A percentile compares a stretch with the other conserved stretches of the same genome.
phyloP scores from a whole-genome alignment of 1,139 yeast species.

The Candida mesenterica region DNA sequence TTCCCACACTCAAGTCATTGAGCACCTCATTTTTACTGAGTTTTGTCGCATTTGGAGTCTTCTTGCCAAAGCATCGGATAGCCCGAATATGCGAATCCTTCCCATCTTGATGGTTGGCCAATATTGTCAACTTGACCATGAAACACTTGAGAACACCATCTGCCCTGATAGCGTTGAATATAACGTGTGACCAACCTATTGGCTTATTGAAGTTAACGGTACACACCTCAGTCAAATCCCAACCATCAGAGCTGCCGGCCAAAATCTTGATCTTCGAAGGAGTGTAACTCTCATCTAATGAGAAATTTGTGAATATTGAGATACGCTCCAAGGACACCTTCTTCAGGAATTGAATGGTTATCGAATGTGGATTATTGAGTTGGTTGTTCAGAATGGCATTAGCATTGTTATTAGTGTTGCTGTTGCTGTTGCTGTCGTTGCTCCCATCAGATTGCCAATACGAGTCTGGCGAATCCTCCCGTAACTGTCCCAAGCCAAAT shows the following conservation, averaged over 20 bases:
- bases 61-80: constrained; percentile 52
- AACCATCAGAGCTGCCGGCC: constrained; percentile 81
- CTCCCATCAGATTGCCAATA: constrained; percentile 97
- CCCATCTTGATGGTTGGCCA: constrained; percentile 91
- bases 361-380: constrained; percentile 74
- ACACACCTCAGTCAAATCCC: constrained; percentile 77
- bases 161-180: constrained; percentile 59
- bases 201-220: constrained; percentile 67
- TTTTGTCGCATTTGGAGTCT: constrained; percentile 19
- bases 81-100: constrained; percentile 91
- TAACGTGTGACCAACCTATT: constrained; percentile 81
- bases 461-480: constrained; percentile 71
- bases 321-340: constrained; percentile 69
- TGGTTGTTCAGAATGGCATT: constrained; percentile 34
- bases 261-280: constrained; percentile 70
- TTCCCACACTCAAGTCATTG: constrained; percentile 4
- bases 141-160: constrained; percentile 71
- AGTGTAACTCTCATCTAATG: constrained; percentile 86
- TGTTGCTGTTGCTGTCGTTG: constrained; percentile 24
- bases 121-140: constrained; percentile 63
- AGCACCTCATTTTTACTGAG: constrained; percentile 12
- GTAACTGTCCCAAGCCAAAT: constrained; percentile 63
- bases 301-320: constrained; percentile 65
- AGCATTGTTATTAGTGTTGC: constrained; percentile 20
- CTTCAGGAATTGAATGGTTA: constrained; percentile 80